Percentiles rank a stretch among this genome's conserved stretches.
Conservation (phyloP, 306 rosid species). For the Citrullus colocynthis region DNA sequence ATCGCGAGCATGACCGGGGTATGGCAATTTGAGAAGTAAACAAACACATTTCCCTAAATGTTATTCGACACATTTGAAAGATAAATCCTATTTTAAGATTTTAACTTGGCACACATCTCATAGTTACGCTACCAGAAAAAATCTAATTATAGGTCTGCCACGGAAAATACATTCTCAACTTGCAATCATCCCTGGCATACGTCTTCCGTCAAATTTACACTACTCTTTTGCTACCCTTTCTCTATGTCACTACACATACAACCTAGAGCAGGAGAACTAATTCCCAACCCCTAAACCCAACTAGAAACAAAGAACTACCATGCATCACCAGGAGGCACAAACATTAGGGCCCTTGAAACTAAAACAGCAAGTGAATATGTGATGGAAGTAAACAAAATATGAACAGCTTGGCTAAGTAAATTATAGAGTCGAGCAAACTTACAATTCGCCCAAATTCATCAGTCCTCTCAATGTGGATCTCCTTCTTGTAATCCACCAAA, state of each 20-base stretch:
- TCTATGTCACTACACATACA: neutral
- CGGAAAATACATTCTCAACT: neutral
- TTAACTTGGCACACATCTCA: neutral
- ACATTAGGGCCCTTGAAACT: neutral
- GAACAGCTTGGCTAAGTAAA: neutral
- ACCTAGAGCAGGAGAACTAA: neutral
- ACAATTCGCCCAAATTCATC: conserved; percentile 92
- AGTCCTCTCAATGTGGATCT: conserved; percentile 86
- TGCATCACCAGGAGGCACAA: neutral
- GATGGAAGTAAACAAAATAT: neutral
- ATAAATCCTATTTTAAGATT: neutral
- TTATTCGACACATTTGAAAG: neutral
- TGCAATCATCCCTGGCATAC: neutral
- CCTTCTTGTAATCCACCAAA: conserved; percentile 39
- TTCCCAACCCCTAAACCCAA: neutral
- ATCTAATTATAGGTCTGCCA: neutral
- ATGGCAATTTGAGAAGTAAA: neutral
- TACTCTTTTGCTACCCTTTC: neutral
- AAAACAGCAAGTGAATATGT: conserved; percentile 2
- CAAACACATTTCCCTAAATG: neutral
- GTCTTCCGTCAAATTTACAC: neutral
- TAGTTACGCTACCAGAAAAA: neutral
- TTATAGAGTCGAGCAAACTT: conserved; percentile 21
- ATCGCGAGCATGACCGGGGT: neutral
- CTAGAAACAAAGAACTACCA: neutral